Conservation (phyloP, 1,284 basidiomycete genomes). For the Salmacisia buchloeana region DNA sequence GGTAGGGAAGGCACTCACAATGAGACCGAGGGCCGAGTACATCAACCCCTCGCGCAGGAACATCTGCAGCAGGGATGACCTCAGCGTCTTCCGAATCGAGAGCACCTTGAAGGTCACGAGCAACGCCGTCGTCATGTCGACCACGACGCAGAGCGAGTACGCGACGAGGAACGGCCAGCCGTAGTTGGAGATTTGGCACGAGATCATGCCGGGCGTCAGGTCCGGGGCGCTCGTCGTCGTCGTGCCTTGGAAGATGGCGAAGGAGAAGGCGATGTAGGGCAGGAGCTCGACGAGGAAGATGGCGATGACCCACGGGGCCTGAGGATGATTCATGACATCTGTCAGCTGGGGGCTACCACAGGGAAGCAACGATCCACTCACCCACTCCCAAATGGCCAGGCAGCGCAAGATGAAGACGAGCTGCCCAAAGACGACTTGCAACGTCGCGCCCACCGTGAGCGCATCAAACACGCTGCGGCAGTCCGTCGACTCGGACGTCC, state of each 20-base stretch:
- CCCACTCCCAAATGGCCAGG: constrained; percentile 5
- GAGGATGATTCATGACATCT: too few relatives aligned
- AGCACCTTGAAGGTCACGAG: constrained; percentile 10
- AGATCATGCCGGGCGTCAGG: constrained; percentile 7
- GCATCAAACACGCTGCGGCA: background rate
- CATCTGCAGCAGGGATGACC: constrained; percentile 2
- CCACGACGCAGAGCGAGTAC: background rate
- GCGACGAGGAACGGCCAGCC: constrained; percentile 1
- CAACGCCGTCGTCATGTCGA: constrained; percentile 6
- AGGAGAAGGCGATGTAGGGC: constrained; percentile 11
- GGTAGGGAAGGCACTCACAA: constrained; percentile 4
- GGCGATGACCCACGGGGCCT: constrained; percentile 2
- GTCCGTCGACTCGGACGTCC: background rate
- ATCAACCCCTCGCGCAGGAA: constrained; percentile 10
- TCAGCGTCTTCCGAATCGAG: constrained; percentile 1
- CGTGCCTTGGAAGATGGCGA: constrained; percentile 8
- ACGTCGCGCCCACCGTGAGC: background rate
- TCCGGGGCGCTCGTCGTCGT: background rate
- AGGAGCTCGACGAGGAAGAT: background rate
- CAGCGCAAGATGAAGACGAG: constrained; percentile 1
- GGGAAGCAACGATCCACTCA: background rate
- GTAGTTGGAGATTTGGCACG: constrained; percentile 9
- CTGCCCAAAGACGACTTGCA: constrained; percentile 6
- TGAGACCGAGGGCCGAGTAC: constrained; percentile 7
- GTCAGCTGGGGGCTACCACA: too few relatives aligned